Percentiles rank a stretch among this genome's conserved stretches.
Conservation (phyloP, 2,329 filamentous ascomycete species). For the Madurella mycetomatis region DNA sequence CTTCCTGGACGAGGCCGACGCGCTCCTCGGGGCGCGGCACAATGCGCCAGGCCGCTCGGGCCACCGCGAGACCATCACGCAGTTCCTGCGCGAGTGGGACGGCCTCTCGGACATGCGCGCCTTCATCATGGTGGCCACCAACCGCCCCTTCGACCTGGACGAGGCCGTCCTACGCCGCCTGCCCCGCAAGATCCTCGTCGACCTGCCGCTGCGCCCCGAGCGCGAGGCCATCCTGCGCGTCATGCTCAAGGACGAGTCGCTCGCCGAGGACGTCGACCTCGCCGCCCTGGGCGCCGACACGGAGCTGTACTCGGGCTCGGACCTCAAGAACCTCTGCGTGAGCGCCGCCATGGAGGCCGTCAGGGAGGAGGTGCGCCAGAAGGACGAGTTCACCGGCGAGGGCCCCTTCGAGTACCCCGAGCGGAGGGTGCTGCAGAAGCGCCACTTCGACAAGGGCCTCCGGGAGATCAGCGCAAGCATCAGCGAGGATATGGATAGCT, state of each 20-base stretch:
- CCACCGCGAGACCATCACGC: slow-evolving; percentile 89
- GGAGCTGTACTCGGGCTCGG: slow-evolving; percentile 74
- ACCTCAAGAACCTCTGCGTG: slow-evolving; percentile 78
- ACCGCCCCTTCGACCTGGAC: slow-evolving; percentile 91
- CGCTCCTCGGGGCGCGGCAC: slow-evolving; percentile 76
- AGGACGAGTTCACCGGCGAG: slow-evolving; percentile 24
- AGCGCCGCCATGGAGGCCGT: slow-evolving; percentile 75
- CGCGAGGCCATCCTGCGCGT: slow-evolving; percentile 62
- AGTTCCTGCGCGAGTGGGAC: slow-evolving; percentile 96
- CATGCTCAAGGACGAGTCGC: slow-evolving; percentile 62
- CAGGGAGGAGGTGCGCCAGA: slow-evolving; percentile 59
- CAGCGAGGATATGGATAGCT: slow-evolving; percentile 84
- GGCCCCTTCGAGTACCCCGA: slow-evolving; percentile 59
- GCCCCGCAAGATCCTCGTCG: slow-evolving; percentile 67
- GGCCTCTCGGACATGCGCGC: slow-evolving; percentile 76
- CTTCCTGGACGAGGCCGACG: slow-evolving; percentile 95
- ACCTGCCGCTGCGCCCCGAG: slow-evolving; percentile 61
- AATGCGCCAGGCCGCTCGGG: slow-evolving; percentile 61
- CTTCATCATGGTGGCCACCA: slow-evolving; percentile 98
- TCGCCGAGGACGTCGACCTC: slow-evolving; percentile 59
- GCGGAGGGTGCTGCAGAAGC: slow-evolving; percentile 57
- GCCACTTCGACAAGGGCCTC: slow-evolving; percentile 82
- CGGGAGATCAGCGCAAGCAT: slow-evolving; percentile 89
- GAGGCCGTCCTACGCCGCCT: slow-evolving; percentile 76
- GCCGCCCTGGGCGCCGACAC: slow-evolving; percentile 61